A percentile compares a stretch with the other conserved stretches of the same genome.
These are phyloP conservation scores for Suillus plorans DNA, from an alignment of 768 basidiomycete genomes.

Conservation along the genomic window DNA sequence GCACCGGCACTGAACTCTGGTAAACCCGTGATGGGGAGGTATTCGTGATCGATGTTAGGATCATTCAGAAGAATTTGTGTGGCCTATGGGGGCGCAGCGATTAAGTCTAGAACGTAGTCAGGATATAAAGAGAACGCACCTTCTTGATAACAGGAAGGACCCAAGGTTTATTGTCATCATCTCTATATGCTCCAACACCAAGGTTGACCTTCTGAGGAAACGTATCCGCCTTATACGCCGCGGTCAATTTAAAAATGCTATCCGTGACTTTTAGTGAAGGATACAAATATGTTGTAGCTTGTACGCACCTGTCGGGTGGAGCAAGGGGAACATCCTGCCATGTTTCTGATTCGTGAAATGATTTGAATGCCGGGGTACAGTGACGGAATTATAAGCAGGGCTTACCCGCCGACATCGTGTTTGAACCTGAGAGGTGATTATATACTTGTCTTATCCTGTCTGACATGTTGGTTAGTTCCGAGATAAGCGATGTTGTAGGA, in stretches of 20 bases:
- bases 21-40: slow-evolving; percentile 87
- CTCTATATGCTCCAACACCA: slow-evolving; percentile 92
- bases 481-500: not conserved
- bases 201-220: slow-evolving; percentile 83
- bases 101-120: slow-evolving; percentile 5
- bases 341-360: slow-evolving; percentile 46
- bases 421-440: slow-evolving; percentile 46
- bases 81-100: slow-evolving; percentile 47
- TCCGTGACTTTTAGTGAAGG: slow-evolving; percentile 11
- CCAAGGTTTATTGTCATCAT: slow-evolving; percentile 87
- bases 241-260: slow-evolving; percentile 90
- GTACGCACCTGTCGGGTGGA: slow-evolving; percentile 74
- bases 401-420: slow-evolving; percentile 57
- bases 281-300: not conserved
- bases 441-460: slow-evolving; percentile 60
- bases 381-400: slow-evolving; percentile 15
- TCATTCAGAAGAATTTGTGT: slow-evolving; percentile 68
- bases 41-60: slow-evolving; percentile 84
- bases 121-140: slow-evolving; percentile 39
- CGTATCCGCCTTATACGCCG: slow-evolving; percentile 81
- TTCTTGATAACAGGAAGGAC: slow-evolving; percentile 89
- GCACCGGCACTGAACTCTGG: slow-evolving; percentile 81
- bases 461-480: slow-evolving; percentile 40
- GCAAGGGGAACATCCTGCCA: slow-evolving; percentile 81
- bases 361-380: not conserved